phyloP scores from a whole-genome alignment of 345 rosid genomes.

The Melastoma malabathricum region DNA sequence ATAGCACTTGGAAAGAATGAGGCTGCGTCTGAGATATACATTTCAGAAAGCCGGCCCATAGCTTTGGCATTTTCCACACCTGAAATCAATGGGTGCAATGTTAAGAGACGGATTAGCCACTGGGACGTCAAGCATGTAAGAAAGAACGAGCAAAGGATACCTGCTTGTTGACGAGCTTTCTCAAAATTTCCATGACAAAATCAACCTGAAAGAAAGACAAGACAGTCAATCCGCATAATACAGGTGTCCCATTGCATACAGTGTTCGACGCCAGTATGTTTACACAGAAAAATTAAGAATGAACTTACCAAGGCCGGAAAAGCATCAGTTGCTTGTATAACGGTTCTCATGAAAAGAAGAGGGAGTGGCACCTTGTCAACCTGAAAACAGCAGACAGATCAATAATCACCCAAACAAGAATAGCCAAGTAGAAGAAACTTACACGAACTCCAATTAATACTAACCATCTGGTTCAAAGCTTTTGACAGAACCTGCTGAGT shows the following conservation, averaged over 20 bases:
- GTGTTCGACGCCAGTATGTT: too few species aligned
- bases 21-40: conserved; percentile 90
- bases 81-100: conserved; percentile 9
- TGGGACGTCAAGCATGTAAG: background rate
- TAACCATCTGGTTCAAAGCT: conserved; percentile 89
- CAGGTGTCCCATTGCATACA: too few species aligned
- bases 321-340: conserved; percentile 93
- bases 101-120: background rate
- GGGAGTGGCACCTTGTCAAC: conserved; percentile 89
- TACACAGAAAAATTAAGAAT: background rate
- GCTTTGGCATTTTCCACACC: conserved; percentile 96
- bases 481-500: conserved; percentile 91
- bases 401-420: conserved; percentile 1
- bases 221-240: too few species aligned
- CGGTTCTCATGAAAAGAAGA: conserved; percentile 94
- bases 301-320: conserved; percentile 74
- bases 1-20: conserved; percentile 69
- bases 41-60: conserved; percentile 96
- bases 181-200: conserved; percentile 90
- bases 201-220: conserved; percentile 40
- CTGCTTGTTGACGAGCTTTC: conserved; percentile 86
- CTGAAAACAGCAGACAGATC: conserved; percentile 24
- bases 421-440: background rate
- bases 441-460: background rate
- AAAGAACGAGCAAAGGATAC: conserved; percentile 21